Conservation (phyloP, 2,329 filamentous ascomycete genomes). For the Colletotrichum sidae region DNA sequence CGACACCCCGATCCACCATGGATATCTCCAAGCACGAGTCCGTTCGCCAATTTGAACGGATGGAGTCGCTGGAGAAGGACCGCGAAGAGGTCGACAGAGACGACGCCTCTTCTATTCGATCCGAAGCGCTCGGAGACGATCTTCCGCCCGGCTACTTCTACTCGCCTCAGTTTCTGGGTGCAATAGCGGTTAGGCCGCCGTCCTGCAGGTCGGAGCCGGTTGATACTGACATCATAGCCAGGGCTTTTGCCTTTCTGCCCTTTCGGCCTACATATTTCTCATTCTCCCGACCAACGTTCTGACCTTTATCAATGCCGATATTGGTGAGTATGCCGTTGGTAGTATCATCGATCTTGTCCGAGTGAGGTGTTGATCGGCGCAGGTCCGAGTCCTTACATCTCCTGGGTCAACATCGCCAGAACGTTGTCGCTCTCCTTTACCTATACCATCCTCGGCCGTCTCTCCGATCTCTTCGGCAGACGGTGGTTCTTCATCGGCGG, state of each 20-base stretch:
- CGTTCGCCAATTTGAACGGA: constrained; percentile 26
- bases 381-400: constrained; percentile 37
- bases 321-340: constrained; percentile 38
- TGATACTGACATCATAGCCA: constrained; percentile 33
- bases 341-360: neutral
- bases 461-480: constrained; percentile 53
- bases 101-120: constrained; percentile 48
- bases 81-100: constrained; percentile 36
- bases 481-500: constrained; percentile 55
- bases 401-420: constrained; percentile 46
- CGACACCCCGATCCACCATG: constrained; percentile 29
- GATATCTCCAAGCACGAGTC: constrained; percentile 39
- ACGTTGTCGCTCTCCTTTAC: constrained; percentile 47
- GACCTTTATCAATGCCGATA: constrained; percentile 50
- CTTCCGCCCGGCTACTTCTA: constrained; percentile 52
- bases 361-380: neutral
- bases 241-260: constrained; percentile 52
- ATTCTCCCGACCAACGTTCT: constrained; percentile 50
- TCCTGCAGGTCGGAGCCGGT: neutral
- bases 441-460: constrained; percentile 47
- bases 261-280: constrained; percentile 51
- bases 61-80: constrained; percentile 22
- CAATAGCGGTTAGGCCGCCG: constrained; percentile 44
- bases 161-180: constrained; percentile 48
- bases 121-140: constrained; percentile 48